Conservation (phyloP, 257 asterid species). For the Salvia rosmarinus region DNA sequence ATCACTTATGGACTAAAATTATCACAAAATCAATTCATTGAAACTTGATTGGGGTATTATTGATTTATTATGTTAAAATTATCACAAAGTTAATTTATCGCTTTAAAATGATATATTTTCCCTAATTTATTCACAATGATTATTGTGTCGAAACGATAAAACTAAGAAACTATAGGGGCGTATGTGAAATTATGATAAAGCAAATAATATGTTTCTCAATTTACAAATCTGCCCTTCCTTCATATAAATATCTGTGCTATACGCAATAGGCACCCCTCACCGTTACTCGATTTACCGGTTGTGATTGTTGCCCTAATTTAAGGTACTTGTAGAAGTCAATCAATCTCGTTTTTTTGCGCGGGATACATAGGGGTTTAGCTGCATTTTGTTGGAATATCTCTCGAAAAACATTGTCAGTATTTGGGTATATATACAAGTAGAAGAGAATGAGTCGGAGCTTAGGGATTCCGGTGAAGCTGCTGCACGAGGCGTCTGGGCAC, state of each 20-base stretch:
- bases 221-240: conserved; percentile 10
- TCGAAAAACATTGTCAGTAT: not conserved
- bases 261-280: too few relatives aligned
- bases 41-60: too few relatives aligned
- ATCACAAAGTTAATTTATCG: too few relatives aligned
- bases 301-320: conserved; percentile 40
- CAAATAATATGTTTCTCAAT: not conserved
- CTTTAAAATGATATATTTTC: too few relatives aligned
- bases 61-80: too few relatives aligned
- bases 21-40: too few relatives aligned
- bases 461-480: conserved; percentile 98
- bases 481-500: conserved; percentile 96
- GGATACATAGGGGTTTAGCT: not conserved
- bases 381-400: conserved; percentile 3
- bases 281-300: not conserved
- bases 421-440: not conserved
- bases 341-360: not conserved
- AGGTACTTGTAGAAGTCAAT: not conserved
- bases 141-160: not conserved
- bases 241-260: too few relatives aligned
- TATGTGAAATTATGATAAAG: conserved; percentile 19
- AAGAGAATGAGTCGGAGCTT: conserved; percentile 79
- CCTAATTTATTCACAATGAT: too few relatives aligned
- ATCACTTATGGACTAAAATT: too few relatives aligned
- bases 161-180: conserved; percentile 25